Base-by-base conservation (phyloP, 1,284 basidiomycete species). In the Boletus smithii region DNA sequence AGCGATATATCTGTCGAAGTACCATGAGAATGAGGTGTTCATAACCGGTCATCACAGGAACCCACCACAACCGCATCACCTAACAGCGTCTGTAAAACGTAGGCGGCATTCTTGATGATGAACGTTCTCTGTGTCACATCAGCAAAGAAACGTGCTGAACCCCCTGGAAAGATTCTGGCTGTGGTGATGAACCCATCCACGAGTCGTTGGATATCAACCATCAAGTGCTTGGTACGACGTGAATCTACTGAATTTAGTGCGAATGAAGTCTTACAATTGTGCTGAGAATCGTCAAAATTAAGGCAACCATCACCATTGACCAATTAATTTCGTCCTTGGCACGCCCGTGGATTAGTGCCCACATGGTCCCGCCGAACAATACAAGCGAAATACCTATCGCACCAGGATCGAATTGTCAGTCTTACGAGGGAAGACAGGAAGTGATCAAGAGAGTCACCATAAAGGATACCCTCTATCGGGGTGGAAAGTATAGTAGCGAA, bases 1-100 rank as follows among this genome's bases (percentile, higher is more conserved):
- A 61, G 13, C 62, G 60, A 42, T 62, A 59, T 48, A 62, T 54
- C 50, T 60, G 8, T 37, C 29, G n/a, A 18, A 17, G 10, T 5
- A 18, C 6, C 10, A 24, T 60, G 41, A 43, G 37, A 9, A 11
- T 16, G 14, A 22, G 18, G 3, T 11, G 4, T 32, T 13, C 9
- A 18, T 11, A 13, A 34, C 8, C 8, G 6, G 16, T 3, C 5
- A 24, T 14, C 8, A 31, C 30, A 31, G 17, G 18, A 16, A 40
- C 33, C 3, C 11, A 60, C 55, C 42, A 54, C 38, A 29, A 66
- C 51, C 2, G 53, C 62, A 44, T 63, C 61, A 16, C 62, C 60
- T 5, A 63, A 39, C 14, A 65, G 18, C 0, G 62, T 66, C 29
- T 63, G 61, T 22, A 64, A 10, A 39, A 49, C 32, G 17, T 64